phyloP scores from a whole-genome alignment of 108 stramenopile genomes.

The Skeletonema grethae region DNA sequence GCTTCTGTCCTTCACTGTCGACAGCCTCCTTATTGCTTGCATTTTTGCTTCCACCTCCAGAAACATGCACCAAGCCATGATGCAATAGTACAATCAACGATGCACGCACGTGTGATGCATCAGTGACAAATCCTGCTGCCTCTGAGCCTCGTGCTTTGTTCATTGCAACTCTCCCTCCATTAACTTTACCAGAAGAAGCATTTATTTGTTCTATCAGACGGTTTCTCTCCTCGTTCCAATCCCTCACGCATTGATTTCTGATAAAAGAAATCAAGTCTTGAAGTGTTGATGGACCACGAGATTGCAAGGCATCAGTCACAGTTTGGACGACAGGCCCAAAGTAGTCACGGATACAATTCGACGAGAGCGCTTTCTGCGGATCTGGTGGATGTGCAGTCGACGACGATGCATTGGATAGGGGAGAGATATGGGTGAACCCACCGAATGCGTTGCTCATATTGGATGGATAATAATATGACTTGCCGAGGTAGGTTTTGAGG shows the following conservation, averaged over 20 bases:
- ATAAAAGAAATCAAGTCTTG: constrained; percentile 51
- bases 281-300: constrained; percentile 56
- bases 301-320: constrained; percentile 70
- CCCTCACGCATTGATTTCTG: constrained; percentile 44
- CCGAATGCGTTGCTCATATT: constrained; percentile 68
- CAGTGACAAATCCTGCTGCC: constrained; percentile 47
- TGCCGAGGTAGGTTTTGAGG: not conserved
- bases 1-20: not conserved
- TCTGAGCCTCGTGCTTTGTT: constrained; percentile 50
- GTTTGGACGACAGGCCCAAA: constrained; percentile 83
- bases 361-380: constrained; percentile 53
- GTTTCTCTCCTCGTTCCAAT: constrained; percentile 43
- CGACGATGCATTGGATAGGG: constrained; percentile 52
- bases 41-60: constrained; percentile 15
- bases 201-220: constrained; percentile 38
- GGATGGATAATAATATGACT: not conserved
- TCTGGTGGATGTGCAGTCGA: constrained; percentile 59
- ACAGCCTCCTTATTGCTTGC: not conserved
- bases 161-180: constrained; percentile 34
- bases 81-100: constrained; percentile 76
- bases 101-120: constrained; percentile 57
- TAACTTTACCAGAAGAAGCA: constrained; percentile 3
- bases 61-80: constrained; percentile 65
- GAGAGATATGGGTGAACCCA: constrained; percentile 65
- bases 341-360: constrained; percentile 78